Conservation (phyloP, 2,329 filamentous ascomycete genomes). For the Hypoxylon sp. region DNA sequence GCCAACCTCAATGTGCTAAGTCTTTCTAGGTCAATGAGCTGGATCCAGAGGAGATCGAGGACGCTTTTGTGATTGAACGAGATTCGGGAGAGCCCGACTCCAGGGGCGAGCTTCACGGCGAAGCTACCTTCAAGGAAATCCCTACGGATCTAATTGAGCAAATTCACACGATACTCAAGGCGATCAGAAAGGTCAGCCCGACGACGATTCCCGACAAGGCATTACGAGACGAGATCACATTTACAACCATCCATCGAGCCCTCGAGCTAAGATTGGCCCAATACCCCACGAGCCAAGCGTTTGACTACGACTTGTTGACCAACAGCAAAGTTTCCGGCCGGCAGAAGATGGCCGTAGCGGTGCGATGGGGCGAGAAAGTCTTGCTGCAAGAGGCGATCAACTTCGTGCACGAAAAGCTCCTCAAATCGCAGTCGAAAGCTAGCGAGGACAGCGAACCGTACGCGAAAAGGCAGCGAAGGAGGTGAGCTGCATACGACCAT, state of each 20-base stretch:
- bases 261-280: slow-evolving; percentile 56
- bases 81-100: slow-evolving; percentile 64
- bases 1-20: slow-evolving; percentile 42
- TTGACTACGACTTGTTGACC: slow-evolving; percentile 57
- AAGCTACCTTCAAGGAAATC: slow-evolving; percentile 56
- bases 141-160: slow-evolving; percentile 66
- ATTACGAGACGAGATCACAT: slow-evolving; percentile 61
- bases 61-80: slow-evolving; percentile 77
- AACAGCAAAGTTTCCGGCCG: slow-evolving; percentile 52
- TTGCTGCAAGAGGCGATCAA: slow-evolving; percentile 68
- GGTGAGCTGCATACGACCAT: slow-evolving; percentile 30
- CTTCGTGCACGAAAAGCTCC: slow-evolving; percentile 51
- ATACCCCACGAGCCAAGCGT: slow-evolving; percentile 58
- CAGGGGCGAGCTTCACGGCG: slow-evolving; percentile 59
- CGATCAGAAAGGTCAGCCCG: slow-evolving; percentile 59
- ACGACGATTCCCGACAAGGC: slow-evolving; percentile 62
- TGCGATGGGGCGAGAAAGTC: slow-evolving; percentile 79
- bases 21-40: slow-evolving; percentile 57
- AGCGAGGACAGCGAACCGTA: slow-evolving; percentile 44
- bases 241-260: slow-evolving; percentile 56
- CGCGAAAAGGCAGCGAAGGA: slow-evolving; percentile 50
- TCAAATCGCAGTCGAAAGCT: slow-evolving; percentile 30
- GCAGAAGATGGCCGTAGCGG: slow-evolving; percentile 71
- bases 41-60: slow-evolving; percentile 77
- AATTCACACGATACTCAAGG: slow-evolving; percentile 64